phyloP scores from a whole-genome alignment of 1,284 basidiomycete species.

The Flammula alnicola region DNA sequence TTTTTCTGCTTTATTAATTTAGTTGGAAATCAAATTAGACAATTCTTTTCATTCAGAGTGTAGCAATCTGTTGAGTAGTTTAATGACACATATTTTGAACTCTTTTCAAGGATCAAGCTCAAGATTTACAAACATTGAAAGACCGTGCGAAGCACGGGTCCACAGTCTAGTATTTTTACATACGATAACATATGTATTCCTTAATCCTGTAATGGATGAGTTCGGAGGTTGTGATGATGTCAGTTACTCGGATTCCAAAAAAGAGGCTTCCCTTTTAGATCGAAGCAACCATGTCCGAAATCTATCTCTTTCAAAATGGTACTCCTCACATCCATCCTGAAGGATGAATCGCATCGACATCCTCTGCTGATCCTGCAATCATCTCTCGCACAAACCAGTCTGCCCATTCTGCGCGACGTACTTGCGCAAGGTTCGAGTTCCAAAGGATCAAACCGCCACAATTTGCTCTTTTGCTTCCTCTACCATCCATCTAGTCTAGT shows the following conservation, averaged over 20 bases:
- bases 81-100: no score
- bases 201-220: neutral
- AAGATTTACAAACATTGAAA: no score
- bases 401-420: conserved; percentile 58
- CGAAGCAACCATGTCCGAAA: conserved; percentile 18
- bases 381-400: conserved; percentile 61
- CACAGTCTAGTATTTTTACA: no score
- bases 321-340: conserved; percentile 36
- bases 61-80: no score
- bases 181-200: conserved; percentile 6
- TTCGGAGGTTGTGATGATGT: conserved; percentile 8
- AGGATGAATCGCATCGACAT: conserved; percentile 45
- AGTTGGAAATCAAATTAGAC: no score
- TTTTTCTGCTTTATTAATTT: no score
- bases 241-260: conserved; percentile 1
- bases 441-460: conserved; percentile 30
- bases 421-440: conserved; percentile 32
- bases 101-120: no score
- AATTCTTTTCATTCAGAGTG: no score
- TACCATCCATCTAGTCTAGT: conserved; percentile 54
- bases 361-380: conserved; percentile 68
- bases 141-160: no score
- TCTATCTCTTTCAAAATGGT: conserved; percentile 24
- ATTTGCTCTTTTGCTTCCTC: conserved; percentile 63
- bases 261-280: conserved; percentile 6